Base-by-base conservation (phyloP, 116 monocot genomes). In the Cymodocea nodosa region DNA sequence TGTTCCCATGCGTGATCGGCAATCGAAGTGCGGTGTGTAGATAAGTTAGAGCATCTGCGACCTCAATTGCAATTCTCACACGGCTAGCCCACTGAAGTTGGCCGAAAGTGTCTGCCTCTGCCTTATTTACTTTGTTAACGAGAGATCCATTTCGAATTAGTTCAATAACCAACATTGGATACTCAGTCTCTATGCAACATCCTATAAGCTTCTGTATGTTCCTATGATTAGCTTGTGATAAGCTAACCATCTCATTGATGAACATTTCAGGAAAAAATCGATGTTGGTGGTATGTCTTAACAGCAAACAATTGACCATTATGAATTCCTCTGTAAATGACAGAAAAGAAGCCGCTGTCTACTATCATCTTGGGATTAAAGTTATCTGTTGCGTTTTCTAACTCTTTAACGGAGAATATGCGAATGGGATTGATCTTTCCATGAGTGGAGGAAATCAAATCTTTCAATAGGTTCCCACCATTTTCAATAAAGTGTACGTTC, bases 131-230 rank as follows among this genome's bases (percentile, higher is more conserved):
- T 6, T 52, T 44, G 11, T 66, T 0, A 52, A 4, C 0, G 15
- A 66, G 66, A 12, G 0, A 52, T 52, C 52, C 52, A 20, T 66
- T 66, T 12, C 24, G 50, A 49, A 66, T 24, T 13, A 51, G 17
- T n/a, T 66, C 66, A 34, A 2, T 49, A 1, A 52, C 25, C 22
- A 52, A 3, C 1, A 66, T 24, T 4, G 66, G 66, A 52, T 5
- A 15, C 15, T 66, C 0, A 6, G 50, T 14, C 23, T 66, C 23
- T 24, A 66, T 16, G 51, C 66, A 66, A 52, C 66, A 66, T 30
- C 66, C 66, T 20, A 51, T 0, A 1, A 66, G 50, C 24, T 66
- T 66, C 17, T 50, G 49, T 18, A 66, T 51, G 52, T 66, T 66
- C 49, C 52, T 66, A 16, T 66, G 51, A 11, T 66, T 66, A 15